Evolutionary conservation across 2,329 filamentous ascomycete species (phyloP), one percentile per base, ranked within the genome.

Genomic region (Aureobasidium sp.): DNA sequence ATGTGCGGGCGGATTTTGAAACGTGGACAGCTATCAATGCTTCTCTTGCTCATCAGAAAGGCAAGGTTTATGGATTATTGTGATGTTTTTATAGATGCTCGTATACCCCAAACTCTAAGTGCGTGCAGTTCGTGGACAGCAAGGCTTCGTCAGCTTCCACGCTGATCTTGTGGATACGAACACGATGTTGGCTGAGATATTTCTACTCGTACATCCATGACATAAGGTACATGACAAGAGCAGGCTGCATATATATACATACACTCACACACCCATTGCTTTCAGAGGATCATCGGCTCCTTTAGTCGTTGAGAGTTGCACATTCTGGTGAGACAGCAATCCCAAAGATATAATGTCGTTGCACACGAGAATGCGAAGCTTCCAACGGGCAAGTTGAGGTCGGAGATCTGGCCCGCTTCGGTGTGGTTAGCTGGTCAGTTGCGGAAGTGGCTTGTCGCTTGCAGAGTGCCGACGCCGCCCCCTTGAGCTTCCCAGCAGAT

Each of bases 391-490:
- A 20, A 29, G 42, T 58, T 58, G 45, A 31, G 45, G 36, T 29
- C 51, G 51, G 37, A 55, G 51, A 55, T 42, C 22, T 42, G 25
- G 37, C 36, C 52, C 52, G 52, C 27, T 20, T 31, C 34, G 49
- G 31, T 15, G 14, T 39, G 49, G 7, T 14, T 22, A 39, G 34
- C 5, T 37, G 20, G 53, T 36, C 53, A 25, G 45, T 12, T 37
- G 42, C 55, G 55, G 55, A 14, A 58, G 55, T 58, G 55, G 55
- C 55, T 58, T 58, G 45, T 48, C 22, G 42, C 55, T 58, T 58
- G 55, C 31, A 29, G 22, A 37, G 17, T 48, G 42, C 55, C 39
- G 37, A 44, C 25, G 34, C 42, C 20, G 55, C 20, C 7, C 55
- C 42, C 29, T 39, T 15, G 42, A 48, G 27, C 20, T 15, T 58